phyloP scores from a whole-genome alignment of 768 basidiomycete genomes.

The Termitomyces sp. region DNA sequence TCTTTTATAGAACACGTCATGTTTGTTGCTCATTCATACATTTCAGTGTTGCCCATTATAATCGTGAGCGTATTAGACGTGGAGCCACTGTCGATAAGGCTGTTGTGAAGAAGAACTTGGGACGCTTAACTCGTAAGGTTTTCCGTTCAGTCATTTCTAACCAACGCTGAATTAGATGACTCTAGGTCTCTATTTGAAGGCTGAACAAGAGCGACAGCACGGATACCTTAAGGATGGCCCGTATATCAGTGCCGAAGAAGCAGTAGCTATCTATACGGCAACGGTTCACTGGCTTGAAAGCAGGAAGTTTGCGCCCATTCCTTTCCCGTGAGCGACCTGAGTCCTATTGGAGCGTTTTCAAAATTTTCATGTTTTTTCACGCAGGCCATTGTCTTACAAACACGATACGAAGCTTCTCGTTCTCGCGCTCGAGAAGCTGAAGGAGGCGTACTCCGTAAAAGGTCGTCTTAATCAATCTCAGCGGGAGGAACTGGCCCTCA shows the following conservation, averaged over 20 bases:
- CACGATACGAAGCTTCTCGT: conserved; percentile 98
- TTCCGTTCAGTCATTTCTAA: not conserved
- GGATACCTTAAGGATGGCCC: conserved; percentile 99
- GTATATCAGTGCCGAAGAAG: conserved; percentile 98
- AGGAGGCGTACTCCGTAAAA: conserved; percentile 98
- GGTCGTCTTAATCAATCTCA: conserved; percentile 97
- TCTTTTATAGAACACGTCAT: not conserved
- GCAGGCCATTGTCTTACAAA: conserved; percentile 91
- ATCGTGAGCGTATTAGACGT: conserved; percentile 94
- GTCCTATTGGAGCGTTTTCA: not conserved
- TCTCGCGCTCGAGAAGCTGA: conserved; percentile 93
- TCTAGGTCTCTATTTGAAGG: conserved; percentile 87
- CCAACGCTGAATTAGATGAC: conserved; percentile 5
- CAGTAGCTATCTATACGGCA: conserved; percentile 97
- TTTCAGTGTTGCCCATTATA: conserved; percentile 87
- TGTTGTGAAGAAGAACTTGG: conserved; percentile 98
- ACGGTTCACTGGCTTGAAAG: conserved; percentile 99
- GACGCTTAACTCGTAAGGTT: conserved; percentile 86
- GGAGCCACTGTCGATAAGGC: conserved; percentile 98
- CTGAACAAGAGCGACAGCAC: conserved; percentile 98
- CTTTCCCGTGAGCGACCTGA: conserved; percentile 75
- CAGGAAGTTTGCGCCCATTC: conserved; percentile 96
- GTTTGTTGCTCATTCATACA: not conserved
- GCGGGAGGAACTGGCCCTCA: conserved; percentile 94
- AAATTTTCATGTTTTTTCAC: not conserved